Percentiles rank a stretch among this genome's conserved stretches.
Conservation (phyloP, 805 yeast genomes). For the Middelhovenomyces tepae region DNA sequence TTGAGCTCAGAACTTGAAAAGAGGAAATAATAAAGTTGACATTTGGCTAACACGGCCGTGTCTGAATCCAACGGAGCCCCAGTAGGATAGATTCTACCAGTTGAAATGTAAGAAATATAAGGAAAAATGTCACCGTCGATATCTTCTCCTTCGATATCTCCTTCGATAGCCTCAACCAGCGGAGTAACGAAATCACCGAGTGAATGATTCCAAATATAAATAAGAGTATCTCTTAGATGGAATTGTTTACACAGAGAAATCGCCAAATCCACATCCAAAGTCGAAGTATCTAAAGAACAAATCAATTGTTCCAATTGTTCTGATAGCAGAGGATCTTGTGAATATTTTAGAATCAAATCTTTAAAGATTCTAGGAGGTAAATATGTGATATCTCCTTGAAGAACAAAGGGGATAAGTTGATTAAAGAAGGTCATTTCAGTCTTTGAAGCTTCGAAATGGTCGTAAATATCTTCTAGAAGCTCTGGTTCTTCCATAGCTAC, state of each 20-base stretch:
- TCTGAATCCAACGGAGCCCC: constrained; percentile 37
- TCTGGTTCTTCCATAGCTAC: constrained; percentile 30
- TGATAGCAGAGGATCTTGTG: constrained; percentile 32
- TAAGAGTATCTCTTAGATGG: constrained; percentile 50
- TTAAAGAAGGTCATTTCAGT: constrained; percentile 39
- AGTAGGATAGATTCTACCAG: constrained; percentile 78
- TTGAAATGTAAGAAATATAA: constrained; percentile 58
- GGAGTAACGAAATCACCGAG: constrained; percentile 69
- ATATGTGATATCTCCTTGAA: constrained; percentile 35
- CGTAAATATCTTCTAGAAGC: constrained; percentile 39
- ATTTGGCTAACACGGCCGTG: constrained; percentile 37
- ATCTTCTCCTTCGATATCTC: constrained; percentile 14
- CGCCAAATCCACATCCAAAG: constrained; percentile 72
- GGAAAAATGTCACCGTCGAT: constrained; percentile 37
- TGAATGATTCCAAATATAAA: constrained; percentile 63
- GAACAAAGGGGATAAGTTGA: constrained; percentile 43
- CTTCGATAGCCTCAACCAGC: constrained; percentile 46
- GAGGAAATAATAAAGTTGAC: constrained; percentile 43
- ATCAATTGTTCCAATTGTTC: constrained; percentile 56
- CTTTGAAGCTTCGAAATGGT: constrained; percentile 30
- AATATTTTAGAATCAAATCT: constrained; percentile 47
- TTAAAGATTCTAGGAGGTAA: constrained; percentile 60
- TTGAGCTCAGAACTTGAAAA: constrained; percentile 39
- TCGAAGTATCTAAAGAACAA: constrained; percentile 55
- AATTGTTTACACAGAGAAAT: constrained; percentile 50